Evolutionary conservation across 345 rosid genomes (phyloP).

Genomic region (Citropsis articulata): DNA sequence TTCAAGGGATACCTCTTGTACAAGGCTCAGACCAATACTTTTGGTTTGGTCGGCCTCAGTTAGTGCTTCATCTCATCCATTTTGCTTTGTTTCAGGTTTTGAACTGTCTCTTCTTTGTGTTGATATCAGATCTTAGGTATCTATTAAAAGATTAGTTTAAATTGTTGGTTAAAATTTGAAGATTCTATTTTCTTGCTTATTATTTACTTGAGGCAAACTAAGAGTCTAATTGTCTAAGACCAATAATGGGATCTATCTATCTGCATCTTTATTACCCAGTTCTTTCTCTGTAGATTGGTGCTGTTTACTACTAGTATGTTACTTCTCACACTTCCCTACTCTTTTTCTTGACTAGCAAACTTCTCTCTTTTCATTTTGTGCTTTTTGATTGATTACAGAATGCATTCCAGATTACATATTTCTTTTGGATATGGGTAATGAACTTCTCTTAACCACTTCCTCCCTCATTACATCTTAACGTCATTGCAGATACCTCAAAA

Average conservation of each 20-base stretch:
- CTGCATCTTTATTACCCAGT: background rate
- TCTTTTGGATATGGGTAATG: slow-evolving; percentile 91
- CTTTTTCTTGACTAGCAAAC: background rate
- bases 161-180: background rate
- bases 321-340: background rate
- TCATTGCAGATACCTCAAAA: background rate
- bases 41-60: slow-evolving; percentile 78
- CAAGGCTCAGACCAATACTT: slow-evolving; percentile 86
- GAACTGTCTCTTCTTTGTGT: background rate
- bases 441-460: background rate
- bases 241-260: background rate
- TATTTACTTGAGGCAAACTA: background rate
- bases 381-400: slow-evolving; percentile 50
- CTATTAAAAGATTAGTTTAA: background rate
- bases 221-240: background rate
- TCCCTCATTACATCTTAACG: background rate
- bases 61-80: slow-evolving; percentile 82
- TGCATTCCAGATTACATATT: slow-evolving; percentile 95
- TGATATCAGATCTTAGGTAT: background rate
- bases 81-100: slow-evolving; percentile 90
- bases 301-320: background rate
- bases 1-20: slow-evolving; percentile 96
- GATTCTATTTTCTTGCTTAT: background rate
- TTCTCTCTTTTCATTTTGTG: background rate
- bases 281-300: background rate